phyloP scores from a whole-genome alignment of 768 basidiomycete genomes.

The Chalciporus chontae region DNA sequence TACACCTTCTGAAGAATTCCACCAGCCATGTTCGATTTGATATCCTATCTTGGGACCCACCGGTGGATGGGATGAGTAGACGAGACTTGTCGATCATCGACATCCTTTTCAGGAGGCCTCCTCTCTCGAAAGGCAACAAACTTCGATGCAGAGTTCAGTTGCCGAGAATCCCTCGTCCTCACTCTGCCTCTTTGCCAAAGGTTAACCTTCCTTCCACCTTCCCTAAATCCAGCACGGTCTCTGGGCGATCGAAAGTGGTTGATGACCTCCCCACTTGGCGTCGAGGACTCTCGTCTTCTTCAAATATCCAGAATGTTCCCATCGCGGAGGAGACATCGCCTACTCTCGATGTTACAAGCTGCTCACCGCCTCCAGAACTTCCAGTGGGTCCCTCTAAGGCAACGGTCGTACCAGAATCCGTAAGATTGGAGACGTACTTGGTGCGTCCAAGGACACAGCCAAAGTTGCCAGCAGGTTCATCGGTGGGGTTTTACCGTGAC shows the following conservation, averaged over 20 bases:
- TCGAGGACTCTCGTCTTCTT: slow-evolving; percentile 23
- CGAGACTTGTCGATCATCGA: slow-evolving; percentile 64
- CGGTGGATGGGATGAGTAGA: slow-evolving; percentile 59
- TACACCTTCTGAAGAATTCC: slow-evolving; percentile 40
- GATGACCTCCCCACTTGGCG: slow-evolving; percentile 41
- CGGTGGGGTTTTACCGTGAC: slow-evolving; percentile 71
- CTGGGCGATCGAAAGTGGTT: slow-evolving; percentile 31
- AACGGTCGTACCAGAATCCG: slow-evolving; percentile 34
- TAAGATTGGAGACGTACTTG: slow-evolving; percentile 23
- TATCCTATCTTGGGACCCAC: slow-evolving; percentile 68
- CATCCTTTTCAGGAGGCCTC: slow-evolving; percentile 52
- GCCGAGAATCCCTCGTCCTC: slow-evolving; percentile 22
- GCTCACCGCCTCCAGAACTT: slow-evolving; percentile 61
- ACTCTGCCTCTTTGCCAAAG: slow-evolving; percentile 25
- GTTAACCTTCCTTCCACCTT: slow-evolving; percentile 38
- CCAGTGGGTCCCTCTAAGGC: slow-evolving; percentile 20
- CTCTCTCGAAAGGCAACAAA: slow-evolving; percentile 29
- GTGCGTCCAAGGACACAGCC: slow-evolving; percentile 53
- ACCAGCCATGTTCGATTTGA: slow-evolving; percentile 51
- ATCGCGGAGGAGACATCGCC: slow-evolving; percentile 11
- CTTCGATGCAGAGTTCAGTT: slow-evolving; percentile 35
- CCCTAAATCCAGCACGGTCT: slow-evolving; percentile 12
- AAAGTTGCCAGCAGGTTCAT: slow-evolving; percentile 69
- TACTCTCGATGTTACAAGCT: slow-evolving; percentile 53
- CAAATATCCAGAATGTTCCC: slow-evolving; percentile 6